Conservation (phyloP, 2,329 filamentous ascomycete species). For the Aureobasidium musti region DNA sequence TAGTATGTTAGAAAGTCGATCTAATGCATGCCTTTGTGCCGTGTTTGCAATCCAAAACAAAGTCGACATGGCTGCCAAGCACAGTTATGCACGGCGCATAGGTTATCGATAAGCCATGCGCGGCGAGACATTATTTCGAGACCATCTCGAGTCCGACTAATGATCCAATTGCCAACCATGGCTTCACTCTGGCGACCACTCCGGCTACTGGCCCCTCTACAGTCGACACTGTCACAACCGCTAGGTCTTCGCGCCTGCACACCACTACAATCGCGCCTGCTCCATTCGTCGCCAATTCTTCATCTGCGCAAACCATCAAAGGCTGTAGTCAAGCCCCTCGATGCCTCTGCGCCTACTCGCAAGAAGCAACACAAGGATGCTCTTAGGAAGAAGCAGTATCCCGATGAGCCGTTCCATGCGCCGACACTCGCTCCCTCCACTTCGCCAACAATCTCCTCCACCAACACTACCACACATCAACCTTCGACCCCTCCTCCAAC, state of each 20-base stretch:
- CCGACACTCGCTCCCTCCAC: neutral
- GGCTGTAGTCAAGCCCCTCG: constrained; percentile 5
- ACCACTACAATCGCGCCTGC: neutral
- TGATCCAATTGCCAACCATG: neutral
- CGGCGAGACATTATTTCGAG: constrained; percentile 6
- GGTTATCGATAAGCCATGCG: neutral
- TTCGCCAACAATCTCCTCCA: neutral
- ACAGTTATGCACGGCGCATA: neutral
- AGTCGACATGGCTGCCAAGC: constrained; percentile 1
- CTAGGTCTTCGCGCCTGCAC: constrained; percentile 8
- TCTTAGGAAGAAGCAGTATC: neutral
- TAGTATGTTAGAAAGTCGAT: neutral
- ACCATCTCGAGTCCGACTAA: neutral
- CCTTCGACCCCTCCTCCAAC: neutral
- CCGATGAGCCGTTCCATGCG: neutral
- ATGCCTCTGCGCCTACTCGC: neutral
- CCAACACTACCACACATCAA: neutral
- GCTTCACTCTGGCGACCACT: constrained; percentile 24
- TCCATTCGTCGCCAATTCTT: constrained; percentile 2
- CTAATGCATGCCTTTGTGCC: constrained; percentile 15
- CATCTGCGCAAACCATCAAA: constrained; percentile 18
- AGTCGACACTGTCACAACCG: neutral
- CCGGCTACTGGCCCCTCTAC: constrained; percentile 12
- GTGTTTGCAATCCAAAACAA: constrained; percentile 11
- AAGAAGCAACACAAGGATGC: constrained; percentile 13